Evolutionary conservation across 129 eudicot species (phyloP), one percentile per base, ranked within the genome.

Genomic region (Smallanthus sonchifolius): DNA sequence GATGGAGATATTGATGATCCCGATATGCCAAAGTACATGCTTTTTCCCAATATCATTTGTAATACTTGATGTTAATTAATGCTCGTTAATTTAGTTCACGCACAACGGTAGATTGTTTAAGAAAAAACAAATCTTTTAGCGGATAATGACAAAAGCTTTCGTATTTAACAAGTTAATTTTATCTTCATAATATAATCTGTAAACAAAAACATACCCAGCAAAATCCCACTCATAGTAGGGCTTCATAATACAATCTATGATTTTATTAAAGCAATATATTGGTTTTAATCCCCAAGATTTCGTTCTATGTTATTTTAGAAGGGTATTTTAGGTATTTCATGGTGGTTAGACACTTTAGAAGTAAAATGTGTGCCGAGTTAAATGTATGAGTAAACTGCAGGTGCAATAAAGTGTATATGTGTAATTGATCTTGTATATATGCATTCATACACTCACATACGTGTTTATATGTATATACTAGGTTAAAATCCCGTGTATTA

Each of bases 1-100:
- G 96, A 87, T 75, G 96, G 87, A 61, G 96, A 87, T 44, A 49
- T 83, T 70, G 93, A 87, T 67, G 98, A 89, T 87, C 98, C 98
- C 35, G 96, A 92, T 85, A 73, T 92, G 76, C 98, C 96, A 54
- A 92, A 83, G 97, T 92, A 88, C 63, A 89, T 82, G 35, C 67
- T 39, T 76, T 35, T 16, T 75, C 28, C 36, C 19, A 10, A 43
- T 67, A n/a, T 38, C 13, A 2, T 65, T 73, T 44, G 1, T 47
- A 28, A 9, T 6, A 65, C 36, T 57, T 10, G 16, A 44, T 74
- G 34, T 5, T 62, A 42, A 61, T 61, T 30, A 44, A 43, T 61
- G 78, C 59, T 74, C 15, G 20, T 61, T 74, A 62, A 10, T 61
- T 74, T 76, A n/a, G 59, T 39, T 36, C 35, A 32, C 0, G 0